phyloP scores from a whole-genome alignment of 495 filamentous ascomycete species.

The Neurospora intermedia region DNA sequence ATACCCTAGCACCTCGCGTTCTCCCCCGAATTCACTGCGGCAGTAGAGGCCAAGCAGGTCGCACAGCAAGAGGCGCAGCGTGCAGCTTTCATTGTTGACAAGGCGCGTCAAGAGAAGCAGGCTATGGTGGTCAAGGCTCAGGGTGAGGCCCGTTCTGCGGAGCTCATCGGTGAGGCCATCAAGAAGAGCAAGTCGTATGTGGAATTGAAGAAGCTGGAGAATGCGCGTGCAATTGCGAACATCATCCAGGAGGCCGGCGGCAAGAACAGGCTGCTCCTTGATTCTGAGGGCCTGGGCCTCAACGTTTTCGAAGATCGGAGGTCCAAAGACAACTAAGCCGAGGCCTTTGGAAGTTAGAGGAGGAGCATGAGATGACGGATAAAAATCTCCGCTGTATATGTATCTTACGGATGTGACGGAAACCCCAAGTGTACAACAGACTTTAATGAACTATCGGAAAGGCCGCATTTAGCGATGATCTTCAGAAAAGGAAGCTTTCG shows the following conservation, averaged over 20 bases:
- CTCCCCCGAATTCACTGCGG: constrained; percentile 98
- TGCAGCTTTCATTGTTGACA: constrained; percentile 96
- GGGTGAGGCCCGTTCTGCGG: constrained; percentile 96
- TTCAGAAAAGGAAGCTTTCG: neutral
- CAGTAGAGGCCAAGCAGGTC: constrained; percentile 97
- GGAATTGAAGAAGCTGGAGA: constrained; percentile 94
- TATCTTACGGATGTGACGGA: constrained; percentile 16
- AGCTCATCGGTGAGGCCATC: constrained; percentile 97
- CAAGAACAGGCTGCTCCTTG: constrained; percentile 89
- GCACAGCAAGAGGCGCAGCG: constrained; percentile 97
- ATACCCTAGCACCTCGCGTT: constrained; percentile 79
- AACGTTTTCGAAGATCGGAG: constrained; percentile 62
- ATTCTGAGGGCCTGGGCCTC: constrained; percentile 77
- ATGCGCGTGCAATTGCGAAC: constrained; percentile 73
- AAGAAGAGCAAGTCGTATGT: constrained; percentile 98
- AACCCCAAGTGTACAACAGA: constrained; percentile 10
- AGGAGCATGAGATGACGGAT: constrained; percentile 7
- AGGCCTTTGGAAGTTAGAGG: neutral
- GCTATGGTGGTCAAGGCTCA: constrained; percentile 96
- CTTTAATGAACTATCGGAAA: constrained; percentile 3
- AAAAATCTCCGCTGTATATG: constrained; percentile 38
- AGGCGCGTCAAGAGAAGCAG: constrained; percentile 98
- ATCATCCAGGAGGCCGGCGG: constrained; percentile 77
- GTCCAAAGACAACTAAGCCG: constrained; percentile 29
- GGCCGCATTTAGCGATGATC: neutral